Evolutionary conservation across 176 grass and related monocot species (phyloP).

Genomic region (Aegilops speltoides): DNA sequence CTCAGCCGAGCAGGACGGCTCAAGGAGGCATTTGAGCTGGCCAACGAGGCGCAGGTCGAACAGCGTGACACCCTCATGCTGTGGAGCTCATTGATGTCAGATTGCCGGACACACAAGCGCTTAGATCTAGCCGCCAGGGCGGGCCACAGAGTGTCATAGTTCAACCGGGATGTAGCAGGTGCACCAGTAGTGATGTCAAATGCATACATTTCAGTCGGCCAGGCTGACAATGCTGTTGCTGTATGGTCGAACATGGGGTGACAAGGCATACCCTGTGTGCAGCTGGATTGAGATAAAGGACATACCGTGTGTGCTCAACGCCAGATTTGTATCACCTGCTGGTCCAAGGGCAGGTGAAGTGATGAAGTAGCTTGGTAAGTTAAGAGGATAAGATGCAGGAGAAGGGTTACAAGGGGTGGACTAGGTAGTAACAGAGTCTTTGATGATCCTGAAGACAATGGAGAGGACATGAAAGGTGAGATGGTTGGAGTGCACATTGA

Average conservation of each 20-base stretch:
- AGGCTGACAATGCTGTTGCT: conserved; percentile 33
- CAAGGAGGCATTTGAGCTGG: conserved; percentile 43
- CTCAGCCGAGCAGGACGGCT: conserved; percentile 49
- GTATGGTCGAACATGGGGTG: conserved; percentile 51
- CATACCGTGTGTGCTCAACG: conserved; percentile 46
- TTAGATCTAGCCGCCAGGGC: conserved; percentile 34
- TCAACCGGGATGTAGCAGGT: conserved; percentile 54
- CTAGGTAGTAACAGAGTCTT: conserved; percentile 35
- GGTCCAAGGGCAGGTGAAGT: conserved; percentile 33
- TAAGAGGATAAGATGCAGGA: conserved; percentile 49
- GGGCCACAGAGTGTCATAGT: conserved; percentile 39
- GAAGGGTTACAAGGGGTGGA: conserved; percentile 47
- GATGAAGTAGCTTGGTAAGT: conserved; percentile 50
- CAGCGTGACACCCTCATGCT: conserved; percentile 45
- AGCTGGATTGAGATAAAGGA: conserved; percentile 85
- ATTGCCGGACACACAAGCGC: conserved; percentile 44
- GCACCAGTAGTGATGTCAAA: conserved; percentile 67
- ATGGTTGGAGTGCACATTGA: conserved; percentile 75
- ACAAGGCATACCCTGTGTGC: conserved; percentile 54
- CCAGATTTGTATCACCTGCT: conserved; percentile 27
- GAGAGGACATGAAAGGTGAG: conserved; percentile 32
- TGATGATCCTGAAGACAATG: conserved; percentile 31
- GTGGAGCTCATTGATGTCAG: conserved; percentile 65
- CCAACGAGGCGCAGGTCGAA: conserved; percentile 37
- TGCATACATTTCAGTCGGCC: conserved; percentile 48